Percentiles rank a stretch among this genome's conserved stretches.
Evolutionary conservation across 73 alveolate species (phyloP).

Genomic region (Tetrahymena thermophila): DNA sequence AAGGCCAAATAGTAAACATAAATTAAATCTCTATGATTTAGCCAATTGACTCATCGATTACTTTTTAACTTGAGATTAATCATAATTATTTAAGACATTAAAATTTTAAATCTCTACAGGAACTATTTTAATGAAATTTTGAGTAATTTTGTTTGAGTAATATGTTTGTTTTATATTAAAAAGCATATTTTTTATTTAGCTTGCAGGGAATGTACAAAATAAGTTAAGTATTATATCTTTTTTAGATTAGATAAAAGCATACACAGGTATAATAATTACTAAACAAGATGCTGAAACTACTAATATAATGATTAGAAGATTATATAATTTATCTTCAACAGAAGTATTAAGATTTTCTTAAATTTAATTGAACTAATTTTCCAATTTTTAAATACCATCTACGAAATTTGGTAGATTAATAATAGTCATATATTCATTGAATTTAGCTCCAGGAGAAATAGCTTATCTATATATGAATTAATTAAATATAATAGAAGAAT

Average conservation of each 20-base stretch:
- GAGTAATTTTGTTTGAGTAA: not conserved
- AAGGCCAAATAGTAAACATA: not conserved
- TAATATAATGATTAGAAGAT: not conserved
- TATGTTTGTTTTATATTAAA: not conserved
- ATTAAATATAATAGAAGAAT: not conserved
- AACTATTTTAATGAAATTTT: not conserved
- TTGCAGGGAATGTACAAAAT: not conserved
- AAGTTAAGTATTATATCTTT: not conserved
- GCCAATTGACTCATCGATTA: not conserved
- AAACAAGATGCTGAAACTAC: not conserved
- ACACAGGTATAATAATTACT: not conserved
- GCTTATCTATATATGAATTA: not conserved
- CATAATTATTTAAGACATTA: not conserved
- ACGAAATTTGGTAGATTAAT: not conserved
- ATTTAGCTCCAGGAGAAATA: not conserved
- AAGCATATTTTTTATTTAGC: not conserved
- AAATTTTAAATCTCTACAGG: not conserved
- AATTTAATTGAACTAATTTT: not conserved
- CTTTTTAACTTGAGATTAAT: not conserved
- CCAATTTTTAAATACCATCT: not conserved
- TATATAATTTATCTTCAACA: not conserved
- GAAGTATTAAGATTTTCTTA: not conserved
- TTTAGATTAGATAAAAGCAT: not conserved
- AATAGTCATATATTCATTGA: not conserved
- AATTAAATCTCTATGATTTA: not conserved